Percentiles rank a stretch among this genome's conserved stretches.
phyloP scores from a whole-genome alignment of 208 protist genomes.

The Tritrichomonas musculus region DNA sequence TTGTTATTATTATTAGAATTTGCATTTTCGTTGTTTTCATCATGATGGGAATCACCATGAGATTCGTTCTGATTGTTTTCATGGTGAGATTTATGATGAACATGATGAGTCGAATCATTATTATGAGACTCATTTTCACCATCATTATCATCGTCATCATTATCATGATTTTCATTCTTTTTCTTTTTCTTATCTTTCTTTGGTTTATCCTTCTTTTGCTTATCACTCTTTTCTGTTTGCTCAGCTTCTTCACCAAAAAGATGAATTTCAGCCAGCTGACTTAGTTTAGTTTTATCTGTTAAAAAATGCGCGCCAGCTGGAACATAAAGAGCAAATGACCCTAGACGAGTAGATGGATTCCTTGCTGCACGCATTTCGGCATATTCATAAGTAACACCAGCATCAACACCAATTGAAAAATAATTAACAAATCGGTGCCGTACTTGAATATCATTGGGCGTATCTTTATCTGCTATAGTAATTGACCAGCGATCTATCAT shows the following conservation, averaged over 20 bases:
- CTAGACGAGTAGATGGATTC: background rate
- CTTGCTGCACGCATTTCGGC: background rate
- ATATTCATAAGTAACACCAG: background rate
- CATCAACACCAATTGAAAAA: conserved; percentile 27
- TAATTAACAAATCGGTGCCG: background rate
- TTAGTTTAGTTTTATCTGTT: background rate
- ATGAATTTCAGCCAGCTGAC: background rate
- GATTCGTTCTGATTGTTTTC: too few species aligned
- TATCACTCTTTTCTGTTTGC: background rate
- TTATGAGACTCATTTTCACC: too few species aligned
- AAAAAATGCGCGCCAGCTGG: background rate
- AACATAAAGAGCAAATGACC: background rate
- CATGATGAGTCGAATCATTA: too few species aligned
- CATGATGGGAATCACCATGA: too few species aligned
- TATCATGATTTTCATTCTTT: too few species aligned
- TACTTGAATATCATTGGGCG: background rate
- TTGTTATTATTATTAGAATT: too few species aligned
- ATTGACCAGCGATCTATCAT: background rate
- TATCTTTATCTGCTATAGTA: background rate
- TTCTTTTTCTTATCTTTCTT: background rate
- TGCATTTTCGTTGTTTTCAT: too few species aligned
- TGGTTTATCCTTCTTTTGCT: background rate
- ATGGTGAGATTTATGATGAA: too few species aligned
- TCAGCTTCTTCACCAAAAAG: background rate
- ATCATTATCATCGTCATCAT: too few species aligned